Evolutionary conservation across 495 filamentous ascomycete genomes (phyloP).

Genomic region (Corynascus novoguineensis): DNA sequence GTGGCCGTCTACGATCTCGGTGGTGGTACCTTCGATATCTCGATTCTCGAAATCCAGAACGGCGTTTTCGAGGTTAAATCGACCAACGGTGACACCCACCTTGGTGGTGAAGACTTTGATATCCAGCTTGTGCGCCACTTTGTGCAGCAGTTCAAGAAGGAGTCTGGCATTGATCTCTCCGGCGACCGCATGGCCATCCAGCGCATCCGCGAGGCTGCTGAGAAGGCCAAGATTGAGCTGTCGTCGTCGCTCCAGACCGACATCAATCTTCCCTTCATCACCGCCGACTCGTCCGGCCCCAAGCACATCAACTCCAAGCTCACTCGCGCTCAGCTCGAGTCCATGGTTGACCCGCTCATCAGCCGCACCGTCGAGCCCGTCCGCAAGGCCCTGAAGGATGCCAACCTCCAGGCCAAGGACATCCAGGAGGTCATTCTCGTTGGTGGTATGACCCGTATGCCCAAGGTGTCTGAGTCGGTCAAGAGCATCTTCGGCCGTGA

Average conservation of each 20-base stretch:
- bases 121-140: slow-evolving; percentile 93
- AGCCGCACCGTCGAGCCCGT: slow-evolving; percentile 82
- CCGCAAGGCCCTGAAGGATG: slow-evolving; percentile 96
- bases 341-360: slow-evolving; percentile 88
- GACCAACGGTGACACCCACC: slow-evolving; percentile 96
- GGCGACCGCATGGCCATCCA: slow-evolving; percentile 98
- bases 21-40: slow-evolving; percentile 99
- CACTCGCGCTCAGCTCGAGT: slow-evolving; percentile 87
- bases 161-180: slow-evolving; percentile 85
- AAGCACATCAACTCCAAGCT: slow-evolving; percentile 98
- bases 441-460: slow-evolving; percentile 99
- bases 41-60: slow-evolving; percentile 93
- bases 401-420: slow-evolving; percentile 85
- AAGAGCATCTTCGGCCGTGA: slow-evolving; percentile 98
- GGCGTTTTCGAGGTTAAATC: slow-evolving; percentile 99
- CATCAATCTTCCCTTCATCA: slow-evolving; percentile 99
- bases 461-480: slow-evolving; percentile 95
- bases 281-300: slow-evolving; percentile 86
- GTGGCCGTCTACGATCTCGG: slow-evolving; percentile 97
- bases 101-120: slow-evolving; percentile 98
- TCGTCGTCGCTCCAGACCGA: slow-evolving; percentile 95
- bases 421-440: slow-evolving; percentile 99
- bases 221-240: slow-evolving; percentile 99
- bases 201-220: slow-evolving; percentile 96
- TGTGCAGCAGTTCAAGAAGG: slow-evolving; percentile 93